Evolutionary conservation across 257 asterid species (phyloP).

Genomic region (Penstemon newberryi): DNA sequence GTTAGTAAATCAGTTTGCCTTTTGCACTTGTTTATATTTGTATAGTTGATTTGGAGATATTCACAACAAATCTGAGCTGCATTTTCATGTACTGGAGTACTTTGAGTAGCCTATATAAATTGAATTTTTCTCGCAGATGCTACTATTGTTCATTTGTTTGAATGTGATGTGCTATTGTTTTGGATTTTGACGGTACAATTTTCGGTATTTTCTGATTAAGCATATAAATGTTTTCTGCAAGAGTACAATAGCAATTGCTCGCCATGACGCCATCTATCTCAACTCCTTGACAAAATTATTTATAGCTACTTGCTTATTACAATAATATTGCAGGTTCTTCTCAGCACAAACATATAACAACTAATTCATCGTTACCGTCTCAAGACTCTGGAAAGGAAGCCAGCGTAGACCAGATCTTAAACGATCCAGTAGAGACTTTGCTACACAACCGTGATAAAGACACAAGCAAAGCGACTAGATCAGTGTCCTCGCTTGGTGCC

Average conservation of each 20-base stretch:
- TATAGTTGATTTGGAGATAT: too few species aligned
- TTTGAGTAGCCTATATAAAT: too few species aligned
- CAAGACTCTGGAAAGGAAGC: conserved; percentile 34
- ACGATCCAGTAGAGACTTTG: conserved; percentile 32
- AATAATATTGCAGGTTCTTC: conserved; percentile 40
- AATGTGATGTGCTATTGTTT: not conserved
- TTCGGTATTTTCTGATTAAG: conserved; percentile 5
- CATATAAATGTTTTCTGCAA: conserved; percentile 2
- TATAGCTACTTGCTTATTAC: conserved; percentile 24
- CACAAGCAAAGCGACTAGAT: conserved; percentile 28
- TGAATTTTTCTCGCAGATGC: too few species aligned
- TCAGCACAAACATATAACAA: conserved; percentile 36
- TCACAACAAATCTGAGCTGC: too few species aligned
- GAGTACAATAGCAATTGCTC: not conserved
- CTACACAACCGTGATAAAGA: conserved; percentile 31
- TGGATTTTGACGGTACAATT: not conserved
- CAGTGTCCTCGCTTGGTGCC: conserved; percentile 32
- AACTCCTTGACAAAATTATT: not conserved
- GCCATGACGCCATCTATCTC: not conserved
- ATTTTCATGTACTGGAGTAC: too few species aligned
- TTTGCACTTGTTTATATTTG: too few species aligned
- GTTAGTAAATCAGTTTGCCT: too few species aligned
- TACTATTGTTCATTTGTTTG: not conserved
- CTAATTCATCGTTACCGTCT: conserved; percentile 33
- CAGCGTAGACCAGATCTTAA: conserved; percentile 10